phyloP scores from a whole-genome alignment of 2,329 filamentous ascomycete species.

The Pestalotiopsis sp. region DNA sequence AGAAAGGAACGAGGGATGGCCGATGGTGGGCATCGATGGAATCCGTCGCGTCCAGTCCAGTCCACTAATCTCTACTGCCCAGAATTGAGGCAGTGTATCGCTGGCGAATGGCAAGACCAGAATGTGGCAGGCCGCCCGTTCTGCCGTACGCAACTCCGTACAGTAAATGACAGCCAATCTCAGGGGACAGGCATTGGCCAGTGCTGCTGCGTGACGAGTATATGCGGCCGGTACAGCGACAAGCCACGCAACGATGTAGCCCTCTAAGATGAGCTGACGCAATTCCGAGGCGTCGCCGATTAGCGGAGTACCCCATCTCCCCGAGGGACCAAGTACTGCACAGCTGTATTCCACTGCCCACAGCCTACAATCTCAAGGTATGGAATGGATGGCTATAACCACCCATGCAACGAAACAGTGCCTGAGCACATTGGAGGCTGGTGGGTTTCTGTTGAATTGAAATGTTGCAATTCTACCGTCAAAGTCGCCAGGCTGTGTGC shows the following conservation, averaged over 20 bases:
- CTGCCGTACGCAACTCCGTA: not conserved
- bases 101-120: not conserved
- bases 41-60: not conserved
- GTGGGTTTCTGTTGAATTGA: not conserved
- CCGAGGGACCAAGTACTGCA: not conserved
- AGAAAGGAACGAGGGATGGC: not conserved
- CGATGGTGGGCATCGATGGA: not conserved
- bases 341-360: not conserved
- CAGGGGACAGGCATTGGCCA: not conserved
- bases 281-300: not conserved
- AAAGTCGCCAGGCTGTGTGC: conserved; percentile 3
- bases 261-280: conserved; percentile 6
- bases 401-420: not conserved
- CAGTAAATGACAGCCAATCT: not conserved
- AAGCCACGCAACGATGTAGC: conserved; percentile 6
- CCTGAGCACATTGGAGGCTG: not conserved
- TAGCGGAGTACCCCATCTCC: conserved; percentile 2
- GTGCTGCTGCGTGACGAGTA: not conserved
- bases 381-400: not conserved
- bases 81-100: not conserved
- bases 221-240: not conserved
- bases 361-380: not conserved
- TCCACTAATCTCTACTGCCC: not conserved
- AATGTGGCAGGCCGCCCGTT: not conserved
- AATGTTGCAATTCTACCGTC: not conserved